Base-by-base conservation (phyloP, 2,329 filamentous ascomycete species). In the Stachybotrys chartarum region DNA sequence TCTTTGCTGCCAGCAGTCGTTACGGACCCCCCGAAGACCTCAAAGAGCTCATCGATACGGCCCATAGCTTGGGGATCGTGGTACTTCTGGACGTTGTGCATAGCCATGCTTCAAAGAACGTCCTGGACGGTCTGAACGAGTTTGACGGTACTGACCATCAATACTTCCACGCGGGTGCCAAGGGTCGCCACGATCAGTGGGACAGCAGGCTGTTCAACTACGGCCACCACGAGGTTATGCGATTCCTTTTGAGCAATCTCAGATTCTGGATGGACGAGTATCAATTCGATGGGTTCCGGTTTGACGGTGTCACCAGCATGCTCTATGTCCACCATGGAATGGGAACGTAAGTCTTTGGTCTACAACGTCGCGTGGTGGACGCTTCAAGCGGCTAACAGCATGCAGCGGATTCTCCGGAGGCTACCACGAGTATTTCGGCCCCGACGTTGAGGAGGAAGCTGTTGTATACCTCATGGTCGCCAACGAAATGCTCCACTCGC, bases 211-310 rank as follows among this genome's bases (percentile, higher is more conserved):
- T 99, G 55, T 99, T 99, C 80, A 99, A 99, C 77, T 99, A 97
- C 68, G 93, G 92, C 32, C 84, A 84, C 65, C 91, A 97, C 66
- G 94, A 99, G 70, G 94, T 99, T 24, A 72, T 97, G 69, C 84
- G 94, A n/a, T 99, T 99, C 74, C 77, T 99, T 50, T 78, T 99
- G 30, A 97, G 92, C 71, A 99, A 99, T 69, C 75, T 99, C 56
- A 84, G 93, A 30, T 99, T 96, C 77, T 99, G 94, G 92, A 97
- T 99, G 92, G 93, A 97, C 55, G 92, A 97, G 73, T 99, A 97
- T 67, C 78, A 85, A 46, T 97, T 99, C 68, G 94, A 99, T 68
- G 94, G 94, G 30, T 99, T 97, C 81, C 85, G 94, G 47, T 99
- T 99, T 65, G 94, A 99, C 63, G 94, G 94, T 61, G 94, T 99